Evolutionary conservation across 345 rosid species (phyloP).

Genomic region (Arabidopsis arenosa): DNA sequence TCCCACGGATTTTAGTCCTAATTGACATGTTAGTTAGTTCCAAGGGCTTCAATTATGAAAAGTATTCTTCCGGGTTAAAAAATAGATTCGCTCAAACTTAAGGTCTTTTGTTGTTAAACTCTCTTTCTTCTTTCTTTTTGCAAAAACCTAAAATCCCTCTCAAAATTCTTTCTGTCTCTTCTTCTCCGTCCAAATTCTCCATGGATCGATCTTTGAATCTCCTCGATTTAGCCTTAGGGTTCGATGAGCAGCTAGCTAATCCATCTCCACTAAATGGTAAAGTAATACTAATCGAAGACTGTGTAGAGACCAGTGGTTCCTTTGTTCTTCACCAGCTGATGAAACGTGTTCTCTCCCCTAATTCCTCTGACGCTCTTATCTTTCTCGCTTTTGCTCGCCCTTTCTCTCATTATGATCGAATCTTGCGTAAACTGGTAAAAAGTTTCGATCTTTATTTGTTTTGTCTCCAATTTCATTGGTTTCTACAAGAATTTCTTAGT

Average conservation of each 20-base stretch:
- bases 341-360: constrained; percentile 67
- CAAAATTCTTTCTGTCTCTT: neutral
- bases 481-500: constrained; percentile 8
- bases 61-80: neutral
- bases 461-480: neutral
- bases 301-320: constrained; percentile 83
- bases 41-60: neutral
- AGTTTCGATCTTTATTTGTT: neutral
- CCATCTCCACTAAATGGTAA: constrained; percentile 58
- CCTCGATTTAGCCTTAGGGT: constrained; percentile 71
- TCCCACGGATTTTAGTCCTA: no score
- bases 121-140: neutral
- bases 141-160: neutral
- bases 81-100: neutral
- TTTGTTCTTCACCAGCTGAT: constrained; percentile 82
- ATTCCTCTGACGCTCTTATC: constrained; percentile 57
- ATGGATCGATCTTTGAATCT: constrained; percentile 62
- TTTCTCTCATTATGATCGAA: constrained; percentile 87
- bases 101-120: neutral
- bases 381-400: constrained; percentile 81
- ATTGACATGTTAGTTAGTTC: no score
- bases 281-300: constrained; percentile 67
- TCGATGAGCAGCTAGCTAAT: constrained; percentile 49
- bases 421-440: constrained; percentile 75
- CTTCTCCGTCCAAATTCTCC: neutral